Evolutionary conservation across 1,284 basidiomycete species (phyloP).

Genomic region (Sporisorium exsertum): DNA sequence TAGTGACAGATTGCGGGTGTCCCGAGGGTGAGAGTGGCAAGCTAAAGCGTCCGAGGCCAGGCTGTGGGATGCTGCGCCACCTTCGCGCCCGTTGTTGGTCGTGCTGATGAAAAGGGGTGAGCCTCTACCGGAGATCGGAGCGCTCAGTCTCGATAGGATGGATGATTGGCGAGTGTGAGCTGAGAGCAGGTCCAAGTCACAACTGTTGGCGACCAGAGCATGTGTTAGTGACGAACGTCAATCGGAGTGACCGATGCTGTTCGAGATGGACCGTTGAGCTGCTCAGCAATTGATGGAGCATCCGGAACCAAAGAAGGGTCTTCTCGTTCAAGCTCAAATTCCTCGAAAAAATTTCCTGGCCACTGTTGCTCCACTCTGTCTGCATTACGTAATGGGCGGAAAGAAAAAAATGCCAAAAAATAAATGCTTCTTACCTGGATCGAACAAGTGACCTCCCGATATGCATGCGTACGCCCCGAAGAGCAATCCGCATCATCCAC

Average conservation of each 20-base stretch:
- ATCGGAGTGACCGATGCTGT: background rate
- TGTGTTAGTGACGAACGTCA: background rate
- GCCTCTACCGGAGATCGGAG: background rate
- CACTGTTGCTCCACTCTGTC: conserved; percentile 12
- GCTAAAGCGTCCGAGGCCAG: background rate
- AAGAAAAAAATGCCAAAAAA: conserved; percentile 3
- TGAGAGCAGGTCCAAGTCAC: background rate
- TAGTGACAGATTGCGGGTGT: conserved; percentile 9
- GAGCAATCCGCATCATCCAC: background rate
- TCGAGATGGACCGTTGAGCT: background rate
- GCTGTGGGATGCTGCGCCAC: background rate
- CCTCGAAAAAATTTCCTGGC: conserved; percentile 34
- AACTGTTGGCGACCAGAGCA: background rate
- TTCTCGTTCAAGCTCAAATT: conserved; percentile 13
- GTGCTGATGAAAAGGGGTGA: background rate
- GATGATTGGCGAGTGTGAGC: background rate
- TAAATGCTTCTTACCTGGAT: conserved; percentile 49
- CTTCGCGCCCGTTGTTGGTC: background rate
- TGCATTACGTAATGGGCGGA: conserved; percentile 6
- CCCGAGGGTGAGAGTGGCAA: background rate
- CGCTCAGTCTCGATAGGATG: no score
- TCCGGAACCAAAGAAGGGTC: conserved; percentile 21
- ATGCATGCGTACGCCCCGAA: background rate
- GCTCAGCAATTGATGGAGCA: conserved; percentile 11
- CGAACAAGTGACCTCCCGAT: conserved; percentile 53